A percentile compares a stretch with the other conserved stretches of the same genome.
Evolutionary conservation across 2,329 filamentous ascomycete genomes (phyloP).

Genomic region (Hymenoscyphus occultus): DNA sequence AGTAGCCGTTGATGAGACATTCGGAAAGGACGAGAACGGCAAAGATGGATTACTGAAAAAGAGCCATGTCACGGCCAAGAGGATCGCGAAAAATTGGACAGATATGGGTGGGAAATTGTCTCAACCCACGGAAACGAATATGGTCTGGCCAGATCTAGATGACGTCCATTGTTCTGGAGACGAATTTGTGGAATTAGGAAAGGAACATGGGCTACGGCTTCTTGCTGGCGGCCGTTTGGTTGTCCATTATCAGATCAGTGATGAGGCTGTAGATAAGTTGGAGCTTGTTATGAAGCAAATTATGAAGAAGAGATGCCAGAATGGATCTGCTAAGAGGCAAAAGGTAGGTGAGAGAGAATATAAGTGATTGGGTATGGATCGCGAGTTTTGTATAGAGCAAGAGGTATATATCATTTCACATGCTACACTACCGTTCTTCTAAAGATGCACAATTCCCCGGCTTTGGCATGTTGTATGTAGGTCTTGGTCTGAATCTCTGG

Average conservation of each 20-base stretch:
- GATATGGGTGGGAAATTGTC: conserved; percentile 57
- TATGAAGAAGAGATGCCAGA: conserved; percentile 21
- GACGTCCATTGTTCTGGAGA: conserved; percentile 50
- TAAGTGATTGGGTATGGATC: conserved; percentile 18
- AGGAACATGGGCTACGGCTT: conserved; percentile 56
- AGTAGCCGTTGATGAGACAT: conserved; percentile 77
- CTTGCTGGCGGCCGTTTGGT: conserved; percentile 59
- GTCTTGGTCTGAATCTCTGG: too few species aligned
- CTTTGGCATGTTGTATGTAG: too few species aligned
- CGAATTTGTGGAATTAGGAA: conserved; percentile 52
- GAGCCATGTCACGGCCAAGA: conserved; percentile 61
- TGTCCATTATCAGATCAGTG: conserved; percentile 66
- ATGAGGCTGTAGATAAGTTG: conserved; percentile 53
- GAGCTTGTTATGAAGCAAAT: conserved; percentile 45
- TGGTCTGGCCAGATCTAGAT: conserved; percentile 69
- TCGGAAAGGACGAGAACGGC: conserved; percentile 55
- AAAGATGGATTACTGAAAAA: conserved; percentile 59
- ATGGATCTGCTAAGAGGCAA: conserved; percentile 12
- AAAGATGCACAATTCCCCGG: too few species aligned
- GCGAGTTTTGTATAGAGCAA: not conserved
- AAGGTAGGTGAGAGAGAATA: conserved; percentile 35
- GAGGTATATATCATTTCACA: too few species aligned
- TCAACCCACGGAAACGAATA: conserved; percentile 67
- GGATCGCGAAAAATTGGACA: conserved; percentile 60
- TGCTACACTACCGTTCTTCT: too few species aligned